These are phyloP conservation scores for Pseudonectria buxi DNA, from an alignment of 2,329 filamentous ascomycete species.

Conservation along the genomic window DNA sequence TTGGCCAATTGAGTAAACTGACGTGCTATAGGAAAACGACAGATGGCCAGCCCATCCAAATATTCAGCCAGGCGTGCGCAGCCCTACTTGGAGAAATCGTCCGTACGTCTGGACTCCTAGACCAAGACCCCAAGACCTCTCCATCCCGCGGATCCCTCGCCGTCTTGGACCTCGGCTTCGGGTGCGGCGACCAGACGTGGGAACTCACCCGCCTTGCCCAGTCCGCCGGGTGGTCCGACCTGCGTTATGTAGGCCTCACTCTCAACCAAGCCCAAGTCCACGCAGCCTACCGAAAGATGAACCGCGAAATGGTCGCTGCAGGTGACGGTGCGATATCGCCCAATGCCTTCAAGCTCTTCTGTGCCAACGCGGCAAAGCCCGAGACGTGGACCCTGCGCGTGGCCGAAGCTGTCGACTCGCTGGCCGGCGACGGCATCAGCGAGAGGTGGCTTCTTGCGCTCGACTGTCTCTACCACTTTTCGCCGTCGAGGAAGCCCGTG, in stretches of 20 bases:
- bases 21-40: constrained; percentile 21
- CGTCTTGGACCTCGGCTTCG: constrained; percentile 50
- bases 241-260: constrained; percentile 48
- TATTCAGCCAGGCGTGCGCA: constrained; percentile 41
- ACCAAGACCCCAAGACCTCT: constrained; percentile 1
- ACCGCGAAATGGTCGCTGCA: constrained; percentile 14
- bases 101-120: constrained; percentile 33
- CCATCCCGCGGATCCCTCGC: constrained; percentile 17
- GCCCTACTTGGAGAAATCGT: constrained; percentile 43
- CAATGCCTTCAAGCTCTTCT: constrained; percentile 33
- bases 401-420: constrained; percentile 16
- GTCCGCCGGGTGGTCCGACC: constrained; percentile 15
- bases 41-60: constrained; percentile 23
- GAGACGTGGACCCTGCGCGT: constrained; percentile 30
- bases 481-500: constrained; percentile 41
- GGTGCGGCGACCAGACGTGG: constrained; percentile 52
- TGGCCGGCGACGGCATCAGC: constrained; percentile 16
- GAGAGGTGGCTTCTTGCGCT: constrained; percentile 48
- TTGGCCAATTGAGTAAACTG: neutral
- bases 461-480: constrained; percentile 52
- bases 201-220: constrained; percentile 31
- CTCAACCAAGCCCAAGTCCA: constrained; percentile 39
- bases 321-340: neutral
- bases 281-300: constrained; percentile 26
- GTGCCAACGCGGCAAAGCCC: constrained; percentile 43